These are phyloP conservation scores for Aquilaria yunnanensis DNA, from an alignment of 345 rosid species.

Conservation along the genomic window DNA sequence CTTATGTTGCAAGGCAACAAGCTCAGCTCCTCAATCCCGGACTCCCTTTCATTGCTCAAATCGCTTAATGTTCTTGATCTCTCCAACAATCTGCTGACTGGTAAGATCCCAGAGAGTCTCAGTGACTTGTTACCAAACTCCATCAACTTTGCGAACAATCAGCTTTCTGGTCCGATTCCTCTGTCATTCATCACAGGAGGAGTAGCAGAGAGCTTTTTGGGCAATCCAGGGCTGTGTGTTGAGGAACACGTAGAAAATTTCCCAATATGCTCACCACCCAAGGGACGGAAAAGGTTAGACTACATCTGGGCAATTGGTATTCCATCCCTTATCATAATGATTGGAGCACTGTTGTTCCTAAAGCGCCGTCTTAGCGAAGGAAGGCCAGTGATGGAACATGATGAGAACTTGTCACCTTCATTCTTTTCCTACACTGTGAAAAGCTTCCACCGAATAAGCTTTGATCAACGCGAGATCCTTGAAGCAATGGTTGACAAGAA, in stretches of 20 bases:
- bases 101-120: slow-evolving; percentile 66
- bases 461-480: slow-evolving; percentile 63
- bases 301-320: slow-evolving; percentile 56
- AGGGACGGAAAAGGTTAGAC: slow-evolving; percentile 41
- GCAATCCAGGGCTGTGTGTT: slow-evolving; percentile 81
- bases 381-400: slow-evolving; percentile 43
- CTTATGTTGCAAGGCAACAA: slow-evolving; percentile 65
- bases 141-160: slow-evolving; percentile 69
- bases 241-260: slow-evolving; percentile 39
- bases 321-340: slow-evolving; percentile 40
- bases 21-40: slow-evolving; percentile 59
- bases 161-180: slow-evolving; percentile 85
- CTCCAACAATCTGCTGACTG: slow-evolving; percentile 63
- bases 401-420: slow-evolving; percentile 46
- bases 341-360: slow-evolving; percentile 53
- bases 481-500: slow-evolving; percentile 73
- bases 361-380: slow-evolving; percentile 44
- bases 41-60: slow-evolving; percentile 58
- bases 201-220: slow-evolving; percentile 69
- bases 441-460: slow-evolving; percentile 77
- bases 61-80: slow-evolving; percentile 86
- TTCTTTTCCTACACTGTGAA: slow-evolving; percentile 69
- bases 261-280: slow-evolving; percentile 47
- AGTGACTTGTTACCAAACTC: slow-evolving; percentile 62
- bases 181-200: slow-evolving; percentile 60